Evolutionary conservation across 441 rosid genomes (phyloP).

Genomic region (Brassica hybrid): DNA sequence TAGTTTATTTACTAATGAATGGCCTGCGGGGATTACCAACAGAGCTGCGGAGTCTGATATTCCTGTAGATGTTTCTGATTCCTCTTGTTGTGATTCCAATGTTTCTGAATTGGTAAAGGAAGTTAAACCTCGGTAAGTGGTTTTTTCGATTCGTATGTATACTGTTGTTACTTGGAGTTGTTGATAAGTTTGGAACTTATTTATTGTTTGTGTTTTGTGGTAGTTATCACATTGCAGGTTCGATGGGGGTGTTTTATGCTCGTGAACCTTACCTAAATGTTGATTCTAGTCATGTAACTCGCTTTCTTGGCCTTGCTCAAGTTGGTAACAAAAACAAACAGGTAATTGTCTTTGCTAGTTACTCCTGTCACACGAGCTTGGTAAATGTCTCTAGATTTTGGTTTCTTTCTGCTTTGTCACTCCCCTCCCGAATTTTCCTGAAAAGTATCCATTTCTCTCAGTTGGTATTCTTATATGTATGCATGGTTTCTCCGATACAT

Average conservation of each 20-base stretch:
- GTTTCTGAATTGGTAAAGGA: constrained; percentile 80
- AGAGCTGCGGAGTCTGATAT: constrained; percentile 61
- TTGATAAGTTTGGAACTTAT: neutral
- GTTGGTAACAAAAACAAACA: constrained; percentile 95
- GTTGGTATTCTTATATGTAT: neutral
- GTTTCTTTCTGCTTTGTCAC: constrained; percentile 8
- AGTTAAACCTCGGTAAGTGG: constrained; percentile 84
- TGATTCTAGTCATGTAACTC: constrained; percentile 81
- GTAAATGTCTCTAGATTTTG: neutral
- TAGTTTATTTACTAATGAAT: constrained; percentile 69
- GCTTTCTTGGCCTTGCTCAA: constrained; percentile 90
- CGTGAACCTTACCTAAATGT: constrained; percentile 83
- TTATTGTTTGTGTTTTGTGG: constrained; percentile 30
- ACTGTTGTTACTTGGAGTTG: neutral
- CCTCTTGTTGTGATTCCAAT: constrained; percentile 56
- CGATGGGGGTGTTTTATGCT: constrained; percentile 80
- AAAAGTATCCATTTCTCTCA: neutral
- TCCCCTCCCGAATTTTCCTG: neutral
- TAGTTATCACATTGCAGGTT: constrained; percentile 93
- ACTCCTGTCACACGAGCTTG: constrained; percentile 5
- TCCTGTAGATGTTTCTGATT: constrained; percentile 61
- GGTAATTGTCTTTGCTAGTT: constrained; percentile 47
- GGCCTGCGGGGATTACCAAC: constrained; percentile 82
- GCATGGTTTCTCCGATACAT: neutral
- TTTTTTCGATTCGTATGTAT: neutral